These are phyloP conservation scores for Crithidia mellificae DNA, from an alignment of 208 protist species.

Conservation along the genomic window DNA sequence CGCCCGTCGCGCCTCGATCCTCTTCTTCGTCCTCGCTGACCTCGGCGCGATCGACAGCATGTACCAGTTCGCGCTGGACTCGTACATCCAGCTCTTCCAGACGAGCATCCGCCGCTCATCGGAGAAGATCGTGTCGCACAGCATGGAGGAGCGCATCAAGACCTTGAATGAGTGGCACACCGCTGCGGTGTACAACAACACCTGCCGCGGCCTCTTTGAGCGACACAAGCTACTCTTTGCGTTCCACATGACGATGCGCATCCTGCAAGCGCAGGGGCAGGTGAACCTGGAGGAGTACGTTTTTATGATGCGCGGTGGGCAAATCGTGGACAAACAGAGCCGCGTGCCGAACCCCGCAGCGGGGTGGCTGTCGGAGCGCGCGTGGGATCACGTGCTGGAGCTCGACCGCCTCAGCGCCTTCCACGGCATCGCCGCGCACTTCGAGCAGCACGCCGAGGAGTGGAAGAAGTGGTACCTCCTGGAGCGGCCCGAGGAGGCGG, in stretches of 20 bases:
- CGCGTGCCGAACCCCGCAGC: conserved; percentile 94
- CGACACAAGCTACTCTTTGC: conserved; percentile 99
- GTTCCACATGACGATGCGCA: conserved; percentile 98
- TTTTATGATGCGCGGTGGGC: conserved; percentile 97
- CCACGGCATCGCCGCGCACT: conserved; percentile 92
- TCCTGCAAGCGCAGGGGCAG: conserved; percentile 87
- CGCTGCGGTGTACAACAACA: conserved; percentile 96
- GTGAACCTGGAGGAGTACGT: conserved; percentile 97
- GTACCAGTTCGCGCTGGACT: conserved; percentile 99
- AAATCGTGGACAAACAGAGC: conserved; percentile 94
- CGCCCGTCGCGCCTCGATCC: conserved; percentile 94
- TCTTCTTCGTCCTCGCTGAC: conserved; percentile 98
- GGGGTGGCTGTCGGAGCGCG: conserved; percentile 94
- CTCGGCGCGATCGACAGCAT: conserved; percentile 97
- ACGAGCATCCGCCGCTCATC: conserved; percentile 94
- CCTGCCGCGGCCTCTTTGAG: conserved; percentile 98
- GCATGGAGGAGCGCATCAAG: conserved; percentile 92
- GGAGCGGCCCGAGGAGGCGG: conserved; percentile 93
- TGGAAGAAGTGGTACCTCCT: conserved; percentile 96
- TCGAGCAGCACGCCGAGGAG: conserved; percentile 94
- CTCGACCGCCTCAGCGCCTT: conserved; percentile 96
- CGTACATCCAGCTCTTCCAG: conserved; percentile 97
- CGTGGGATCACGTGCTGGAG: conserved; percentile 98
- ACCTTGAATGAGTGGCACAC: conserved; percentile 98
- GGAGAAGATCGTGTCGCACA: conserved; percentile 87